A percentile compares a stretch with the other conserved stretches of the same genome.
phyloP scores from a whole-genome alignment of 2,329 filamentous ascomycete species.

The Zarea fungicola region DNA sequence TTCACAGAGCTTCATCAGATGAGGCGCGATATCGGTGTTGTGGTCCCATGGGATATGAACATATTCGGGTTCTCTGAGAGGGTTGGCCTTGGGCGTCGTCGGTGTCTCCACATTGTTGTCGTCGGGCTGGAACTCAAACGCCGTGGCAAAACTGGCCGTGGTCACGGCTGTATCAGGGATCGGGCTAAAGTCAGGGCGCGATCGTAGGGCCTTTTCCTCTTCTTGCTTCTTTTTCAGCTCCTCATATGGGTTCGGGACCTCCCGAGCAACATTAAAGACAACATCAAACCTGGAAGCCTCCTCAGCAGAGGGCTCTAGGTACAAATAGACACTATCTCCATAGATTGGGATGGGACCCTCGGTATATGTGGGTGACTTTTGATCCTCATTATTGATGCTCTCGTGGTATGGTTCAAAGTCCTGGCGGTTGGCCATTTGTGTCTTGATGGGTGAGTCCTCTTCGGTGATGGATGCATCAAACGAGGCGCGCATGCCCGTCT shows the following conservation, averaged over 20 bases:
- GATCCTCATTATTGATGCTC: constrained; percentile 69
- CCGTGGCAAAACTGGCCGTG: constrained; percentile 53
- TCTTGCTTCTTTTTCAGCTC: constrained; percentile 24
- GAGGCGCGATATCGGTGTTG: constrained; percentile 77
- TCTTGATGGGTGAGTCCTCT: constrained; percentile 53
- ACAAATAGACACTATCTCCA: constrained; percentile 70
- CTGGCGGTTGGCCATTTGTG: constrained; percentile 56
- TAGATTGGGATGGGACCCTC: constrained; percentile 80
- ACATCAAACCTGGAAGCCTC: constrained; percentile 75
- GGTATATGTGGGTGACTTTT: constrained; percentile 77
- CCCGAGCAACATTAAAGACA: constrained; percentile 77
- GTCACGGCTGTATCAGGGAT: constrained; percentile 52
- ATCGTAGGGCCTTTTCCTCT: constrained; percentile 26
- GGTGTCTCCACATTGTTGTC: constrained; percentile 35
- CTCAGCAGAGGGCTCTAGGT: constrained; percentile 72
- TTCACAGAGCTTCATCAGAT: constrained; percentile 70
- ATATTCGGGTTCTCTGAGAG: constrained; percentile 63
- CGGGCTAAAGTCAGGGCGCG: constrained; percentile 35
- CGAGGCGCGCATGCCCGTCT: constrained; percentile 30
- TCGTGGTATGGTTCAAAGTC: constrained; percentile 55
- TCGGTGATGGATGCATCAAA: constrained; percentile 45
- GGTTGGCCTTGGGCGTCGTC: constrained; percentile 51
- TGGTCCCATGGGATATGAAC: constrained; percentile 86
- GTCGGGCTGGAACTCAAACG: constrained; percentile 51
- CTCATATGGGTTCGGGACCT: constrained; percentile 72